A percentile compares a stretch with the other conserved stretches of the same genome.
phyloP scores from a whole-genome alignment of 805 yeast genomes.

The Ogataea siamensis region DNA sequence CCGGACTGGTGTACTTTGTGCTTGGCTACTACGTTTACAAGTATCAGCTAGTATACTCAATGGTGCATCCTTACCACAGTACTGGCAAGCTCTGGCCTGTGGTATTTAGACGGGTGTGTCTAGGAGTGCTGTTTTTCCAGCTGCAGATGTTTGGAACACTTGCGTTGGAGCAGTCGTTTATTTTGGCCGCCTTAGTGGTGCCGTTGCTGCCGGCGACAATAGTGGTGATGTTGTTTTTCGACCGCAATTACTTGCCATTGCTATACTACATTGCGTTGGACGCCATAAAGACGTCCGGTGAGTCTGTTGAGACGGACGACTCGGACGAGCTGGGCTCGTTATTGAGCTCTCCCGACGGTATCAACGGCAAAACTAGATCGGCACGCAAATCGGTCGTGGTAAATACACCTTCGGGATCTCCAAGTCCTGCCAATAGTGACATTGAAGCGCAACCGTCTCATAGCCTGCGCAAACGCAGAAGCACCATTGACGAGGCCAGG shows the following conservation, averaged over 20 bases:
- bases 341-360: constrained; percentile 11
- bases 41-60: constrained; percentile 58
- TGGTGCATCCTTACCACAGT: constrained; percentile 63
- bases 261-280: constrained; percentile 56
- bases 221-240: constrained; percentile 48
- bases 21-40: constrained; percentile 60
- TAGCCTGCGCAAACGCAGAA: constrained; percentile 36
- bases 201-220: constrained; percentile 50
- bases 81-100: constrained; percentile 70
- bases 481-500: constrained; percentile 57
- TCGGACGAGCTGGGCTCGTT: constrained; percentile 21
- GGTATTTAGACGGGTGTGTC: constrained; percentile 52
- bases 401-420: constrained; percentile 14
- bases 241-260: constrained; percentile 52
- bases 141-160: constrained; percentile 64
- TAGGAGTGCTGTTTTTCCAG: constrained; percentile 56
- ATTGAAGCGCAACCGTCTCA: constrained; percentile 6
- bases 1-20: constrained; percentile 55
- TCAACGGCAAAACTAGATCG: neutral
- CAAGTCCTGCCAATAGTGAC: constrained; percentile 3
- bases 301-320: constrained; percentile 30
- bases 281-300: constrained; percentile 45
- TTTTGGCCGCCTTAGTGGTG: constrained; percentile 45
- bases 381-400: constrained; percentile 15
- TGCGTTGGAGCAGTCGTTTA: constrained; percentile 56